Conservation (phyloP, 2,329 filamentous ascomycete genomes). For the Colletotrichum acutatum region DNA sequence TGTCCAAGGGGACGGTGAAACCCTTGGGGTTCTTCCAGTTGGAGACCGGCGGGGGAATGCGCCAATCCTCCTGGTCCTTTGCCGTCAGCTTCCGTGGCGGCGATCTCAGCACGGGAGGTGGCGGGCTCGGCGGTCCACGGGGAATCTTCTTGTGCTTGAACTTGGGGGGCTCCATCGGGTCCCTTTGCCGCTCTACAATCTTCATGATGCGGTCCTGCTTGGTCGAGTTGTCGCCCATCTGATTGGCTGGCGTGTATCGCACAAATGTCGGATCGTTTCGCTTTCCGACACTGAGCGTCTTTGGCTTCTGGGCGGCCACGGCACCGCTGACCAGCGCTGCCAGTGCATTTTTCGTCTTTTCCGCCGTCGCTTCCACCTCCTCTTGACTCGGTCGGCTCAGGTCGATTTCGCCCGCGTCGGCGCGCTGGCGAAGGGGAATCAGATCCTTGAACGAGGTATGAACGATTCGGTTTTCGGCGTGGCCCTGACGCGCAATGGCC, state of each 20-base stretch:
- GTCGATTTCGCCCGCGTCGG: conserved; percentile 91
- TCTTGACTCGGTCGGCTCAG: conserved; percentile 87
- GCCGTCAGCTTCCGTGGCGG: conserved; percentile 95
- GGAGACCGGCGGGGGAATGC: conserved; percentile 85
- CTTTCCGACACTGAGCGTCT: conserved; percentile 87
- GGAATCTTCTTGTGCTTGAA: conserved; percentile 99
- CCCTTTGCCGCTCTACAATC: conserved; percentile 92
- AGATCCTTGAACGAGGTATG: conserved; percentile 97
- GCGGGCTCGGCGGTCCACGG: conserved; percentile 89
- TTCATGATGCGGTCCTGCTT: conserved; percentile 98
- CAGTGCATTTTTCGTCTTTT: conserved; percentile 88
- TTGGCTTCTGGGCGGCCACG: conserved; percentile 92
- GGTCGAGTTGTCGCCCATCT: conserved; percentile 89
- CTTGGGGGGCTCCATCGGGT: conserved; percentile 97
- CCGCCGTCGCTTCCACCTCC: conserved; percentile 83
- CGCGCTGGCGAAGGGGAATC: conserved; percentile 91
- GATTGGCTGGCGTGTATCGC: conserved; percentile 92
- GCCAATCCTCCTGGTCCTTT: conserved; percentile 97
- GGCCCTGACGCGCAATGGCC: conserved; percentile 90
- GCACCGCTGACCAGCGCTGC: conserved; percentile 85
- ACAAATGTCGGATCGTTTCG: conserved; percentile 92
- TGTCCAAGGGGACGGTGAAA: conserved; percentile 95
- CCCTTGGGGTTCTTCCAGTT: conserved; percentile 99
- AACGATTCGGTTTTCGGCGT: conserved; percentile 84
- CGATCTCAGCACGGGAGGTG: conserved; percentile 93